phyloP scores from a whole-genome alignment of 1,284 basidiomycete species.

The Malassezia equina region DNA sequence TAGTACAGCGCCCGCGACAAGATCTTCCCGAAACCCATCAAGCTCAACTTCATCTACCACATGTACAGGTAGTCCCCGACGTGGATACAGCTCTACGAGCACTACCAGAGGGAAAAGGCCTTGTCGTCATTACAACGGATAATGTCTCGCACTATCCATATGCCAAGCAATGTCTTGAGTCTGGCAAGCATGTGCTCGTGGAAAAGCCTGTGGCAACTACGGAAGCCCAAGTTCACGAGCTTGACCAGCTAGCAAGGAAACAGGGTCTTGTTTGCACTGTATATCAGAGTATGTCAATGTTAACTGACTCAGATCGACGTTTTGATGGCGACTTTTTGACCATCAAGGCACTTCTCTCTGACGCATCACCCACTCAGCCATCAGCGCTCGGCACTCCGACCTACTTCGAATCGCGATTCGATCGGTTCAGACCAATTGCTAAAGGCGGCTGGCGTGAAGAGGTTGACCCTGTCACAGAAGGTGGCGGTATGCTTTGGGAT shows the following conservation, averaged over 20 bases:
- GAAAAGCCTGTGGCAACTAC: slow-evolving; percentile 41
- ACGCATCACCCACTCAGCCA: slow-evolving; percentile 16
- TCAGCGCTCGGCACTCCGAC: slow-evolving; percentile 36
- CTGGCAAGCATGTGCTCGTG: slow-evolving; percentile 41
- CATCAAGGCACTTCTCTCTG: slow-evolving; percentile 27
- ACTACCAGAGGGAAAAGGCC: slow-evolving; percentile 28
- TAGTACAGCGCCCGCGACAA: slow-evolving; percentile 36
- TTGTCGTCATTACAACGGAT: slow-evolving; percentile 44
- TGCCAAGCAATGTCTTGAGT: slow-evolving; percentile 34
- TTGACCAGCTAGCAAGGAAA: slow-evolving; percentile 25
- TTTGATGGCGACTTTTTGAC: slow-evolving; percentile 45
- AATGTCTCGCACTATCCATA: slow-evolving; percentile 42
- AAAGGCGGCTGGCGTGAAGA: slow-evolving; percentile 46
- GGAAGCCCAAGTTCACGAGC: slow-evolving; percentile 23
- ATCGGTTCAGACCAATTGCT: slow-evolving; percentile 38
- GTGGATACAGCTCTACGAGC: slow-evolving; percentile 31
- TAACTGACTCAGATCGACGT: slow-evolving; percentile 22
- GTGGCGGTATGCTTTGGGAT: slow-evolving; percentile 45
- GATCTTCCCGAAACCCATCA: slow-evolving; percentile 18
- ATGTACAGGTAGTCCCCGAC: slow-evolving; percentile 27
- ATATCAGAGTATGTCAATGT: slow-evolving; percentile 29
- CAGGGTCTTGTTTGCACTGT: slow-evolving; percentile 38
- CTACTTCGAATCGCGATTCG: slow-evolving; percentile 40
- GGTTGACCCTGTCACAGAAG: slow-evolving; percentile 30
- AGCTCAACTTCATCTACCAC: slow-evolving; percentile 25